phyloP scores from a whole-genome alignment of 148 eudicot genomes.

The Chenopodium suecicum region DNA sequence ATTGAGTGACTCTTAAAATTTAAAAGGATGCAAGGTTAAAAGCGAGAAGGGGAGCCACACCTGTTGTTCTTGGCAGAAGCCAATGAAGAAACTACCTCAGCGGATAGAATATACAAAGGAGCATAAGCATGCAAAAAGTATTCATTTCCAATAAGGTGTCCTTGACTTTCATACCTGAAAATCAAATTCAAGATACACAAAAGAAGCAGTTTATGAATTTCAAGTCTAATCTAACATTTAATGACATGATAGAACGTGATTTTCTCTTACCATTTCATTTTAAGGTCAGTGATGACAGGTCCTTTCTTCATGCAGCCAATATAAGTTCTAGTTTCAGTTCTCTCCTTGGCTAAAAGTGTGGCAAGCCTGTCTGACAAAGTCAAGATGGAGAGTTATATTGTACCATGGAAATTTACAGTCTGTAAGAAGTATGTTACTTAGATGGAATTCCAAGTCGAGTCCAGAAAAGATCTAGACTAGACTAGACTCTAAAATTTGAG shows the following conservation, averaged over 20 bases:
- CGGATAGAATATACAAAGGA: slow-evolving; percentile 64
- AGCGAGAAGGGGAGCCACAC: slow-evolving; percentile 18
- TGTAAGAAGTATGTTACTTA: background rate
- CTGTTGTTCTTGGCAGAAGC: slow-evolving; percentile 53
- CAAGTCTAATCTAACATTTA: slow-evolving; percentile 8
- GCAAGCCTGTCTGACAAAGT: slow-evolving; percentile 53
- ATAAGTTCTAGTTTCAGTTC: slow-evolving; percentile 51
- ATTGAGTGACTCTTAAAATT: background rate
- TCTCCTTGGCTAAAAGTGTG: slow-evolving; percentile 69
- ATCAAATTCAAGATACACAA: slow-evolving; percentile 5
- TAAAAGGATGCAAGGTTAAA: background rate
- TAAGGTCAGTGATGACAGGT: slow-evolving; percentile 75
- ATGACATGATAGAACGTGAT: background rate
- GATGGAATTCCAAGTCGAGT: background rate
- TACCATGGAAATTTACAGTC: background rate
- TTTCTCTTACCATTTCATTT: slow-evolving; percentile 56
- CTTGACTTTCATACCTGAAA: slow-evolving; percentile 57
- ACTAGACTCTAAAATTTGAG: background rate
- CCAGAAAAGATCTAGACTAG: background rate
- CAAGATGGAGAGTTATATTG: background rate
- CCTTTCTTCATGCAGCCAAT: slow-evolving; percentile 87
- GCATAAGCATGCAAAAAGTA: slow-evolving; percentile 81
- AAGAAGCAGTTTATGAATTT: background rate
- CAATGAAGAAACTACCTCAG: slow-evolving; percentile 60
- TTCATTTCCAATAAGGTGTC: slow-evolving; percentile 58